These are phyloP conservation scores for Kwoniella sp. DNA, from an alignment of 768 basidiomycete genomes.

Conservation along the genomic window DNA sequence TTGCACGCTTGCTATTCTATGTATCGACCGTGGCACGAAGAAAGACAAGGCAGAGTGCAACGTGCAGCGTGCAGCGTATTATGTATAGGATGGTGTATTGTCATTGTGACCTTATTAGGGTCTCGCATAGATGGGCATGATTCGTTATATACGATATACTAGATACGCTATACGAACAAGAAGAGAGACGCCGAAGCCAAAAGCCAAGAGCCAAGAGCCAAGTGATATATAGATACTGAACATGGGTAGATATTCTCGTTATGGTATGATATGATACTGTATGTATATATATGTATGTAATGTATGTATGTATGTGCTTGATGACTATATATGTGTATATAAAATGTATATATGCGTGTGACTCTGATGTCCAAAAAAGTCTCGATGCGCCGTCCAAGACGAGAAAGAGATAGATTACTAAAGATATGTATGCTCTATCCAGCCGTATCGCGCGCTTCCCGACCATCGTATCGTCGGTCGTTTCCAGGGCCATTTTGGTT, in stretches of 20 bases:
- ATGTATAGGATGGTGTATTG: neutral
- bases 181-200: neutral
- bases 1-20: too few relatives aligned
- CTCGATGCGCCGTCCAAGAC: neutral
- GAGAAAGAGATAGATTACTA: neutral
- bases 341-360: neutral
- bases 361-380: neutral
- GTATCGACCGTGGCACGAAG: too few relatives aligned
- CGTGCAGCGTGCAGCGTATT: too few relatives aligned
- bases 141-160: constrained; percentile 3
- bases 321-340: constrained; percentile 1
- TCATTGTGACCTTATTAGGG: neutral
- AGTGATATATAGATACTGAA: neutral
- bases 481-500: neutral
- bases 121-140: neutral
- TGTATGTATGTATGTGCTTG: neutral
- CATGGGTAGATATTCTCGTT: constrained; percentile 2
- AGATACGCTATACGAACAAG: neutral
- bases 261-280: neutral
- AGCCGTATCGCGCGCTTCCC: neutral
- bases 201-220: neutral
- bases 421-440: neutral
- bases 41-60: too few relatives aligned
- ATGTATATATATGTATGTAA: neutral
- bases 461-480: neutral